phyloP scores from a whole-genome alignment of 2,329 filamentous ascomycete genomes.

The Beauveria caledonica region DNA sequence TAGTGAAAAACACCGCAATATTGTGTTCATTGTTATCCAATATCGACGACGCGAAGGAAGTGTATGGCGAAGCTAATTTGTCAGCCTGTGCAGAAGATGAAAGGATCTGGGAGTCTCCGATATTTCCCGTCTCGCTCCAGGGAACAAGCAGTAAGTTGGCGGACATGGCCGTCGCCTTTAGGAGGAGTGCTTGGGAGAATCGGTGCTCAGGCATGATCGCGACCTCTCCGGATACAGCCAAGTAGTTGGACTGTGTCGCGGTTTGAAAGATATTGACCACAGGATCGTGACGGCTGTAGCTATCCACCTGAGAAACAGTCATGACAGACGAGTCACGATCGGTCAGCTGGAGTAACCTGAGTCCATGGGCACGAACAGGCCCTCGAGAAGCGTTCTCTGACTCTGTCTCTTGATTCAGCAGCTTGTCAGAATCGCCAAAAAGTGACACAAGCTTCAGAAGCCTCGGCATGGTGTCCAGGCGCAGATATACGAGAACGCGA shows the following conservation, averaged over 20 bases:
- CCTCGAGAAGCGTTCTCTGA: constrained; percentile 15
- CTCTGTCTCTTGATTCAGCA: constrained; percentile 14
- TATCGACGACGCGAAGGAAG: constrained; percentile 62
- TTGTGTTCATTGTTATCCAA: constrained; percentile 57
- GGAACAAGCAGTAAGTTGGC: constrained; percentile 76
- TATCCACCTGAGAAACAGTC: constrained; percentile 78
- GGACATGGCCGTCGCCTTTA: constrained; percentile 59
- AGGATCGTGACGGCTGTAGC: constrained; percentile 65
- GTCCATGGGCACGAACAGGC: constrained; percentile 65
- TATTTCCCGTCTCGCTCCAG: constrained; percentile 76
- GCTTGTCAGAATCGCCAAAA: constrained; percentile 44
- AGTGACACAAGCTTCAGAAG: constrained; percentile 77
- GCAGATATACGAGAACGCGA: constrained; percentile 68
- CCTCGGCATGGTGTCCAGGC: constrained; percentile 75
- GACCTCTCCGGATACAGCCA: constrained; percentile 74
- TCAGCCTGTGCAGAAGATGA: constrained; percentile 22
- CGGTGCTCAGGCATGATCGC: constrained; percentile 69
- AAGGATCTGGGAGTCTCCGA: constrained; percentile 54
- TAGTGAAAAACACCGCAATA: constrained; percentile 70
- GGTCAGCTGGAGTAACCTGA: constrained; percentile 80
- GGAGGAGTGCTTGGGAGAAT: constrained; percentile 69
- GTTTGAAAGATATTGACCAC: constrained; percentile 87
- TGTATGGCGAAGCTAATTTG: constrained; percentile 46
- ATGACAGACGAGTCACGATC: constrained; percentile 94
- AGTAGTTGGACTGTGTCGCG: constrained; percentile 72